Percentiles rank a stretch among this genome's conserved stretches.
Evolutionary conservation across 805 yeast genomes (phyloP).

Genomic region (Candida tammaniensis): DNA sequence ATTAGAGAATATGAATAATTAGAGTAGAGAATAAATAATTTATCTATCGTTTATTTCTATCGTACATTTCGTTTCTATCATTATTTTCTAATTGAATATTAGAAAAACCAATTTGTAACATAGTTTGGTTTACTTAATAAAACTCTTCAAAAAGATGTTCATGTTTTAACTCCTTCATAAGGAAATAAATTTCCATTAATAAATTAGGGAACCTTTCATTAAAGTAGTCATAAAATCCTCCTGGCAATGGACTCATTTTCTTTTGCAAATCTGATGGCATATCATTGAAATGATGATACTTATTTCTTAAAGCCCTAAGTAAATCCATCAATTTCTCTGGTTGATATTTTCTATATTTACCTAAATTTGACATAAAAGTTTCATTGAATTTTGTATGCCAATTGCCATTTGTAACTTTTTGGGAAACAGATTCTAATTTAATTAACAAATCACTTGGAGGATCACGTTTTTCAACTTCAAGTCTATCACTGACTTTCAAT

Average conservation of each 20-base stretch:
- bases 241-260: constrained; percentile 77
- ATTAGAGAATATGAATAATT: neutral
- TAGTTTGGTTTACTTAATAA: too few relatives aligned
- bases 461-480: constrained; percentile 80
- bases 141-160: constrained; percentile 57
- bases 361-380: constrained; percentile 77
- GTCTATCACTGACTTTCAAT: constrained; percentile 83
- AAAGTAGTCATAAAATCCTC: constrained; percentile 80
- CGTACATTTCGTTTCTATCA: too few relatives aligned
- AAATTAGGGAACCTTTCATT: constrained; percentile 72
- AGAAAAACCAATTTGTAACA: neutral
- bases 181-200: constrained; percentile 68
- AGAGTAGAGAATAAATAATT: neutral
- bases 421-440: constrained; percentile 52
- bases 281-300: constrained; percentile 92
- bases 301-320: constrained; percentile 85
- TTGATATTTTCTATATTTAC: constrained; percentile 86
- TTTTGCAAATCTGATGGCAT: constrained; percentile 63
- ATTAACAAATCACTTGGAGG: constrained; percentile 65
- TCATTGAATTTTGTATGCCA: constrained; percentile 78
- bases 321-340: constrained; percentile 78
- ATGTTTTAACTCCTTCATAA: constrained; percentile 54
- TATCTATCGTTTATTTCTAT: too few relatives aligned
- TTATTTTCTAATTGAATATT: neutral
- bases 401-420: constrained; percentile 53